Evolutionary conservation across 108 stramenopile genomes (phyloP).

Genomic region (Phaeodactylum tricornutum): DNA sequence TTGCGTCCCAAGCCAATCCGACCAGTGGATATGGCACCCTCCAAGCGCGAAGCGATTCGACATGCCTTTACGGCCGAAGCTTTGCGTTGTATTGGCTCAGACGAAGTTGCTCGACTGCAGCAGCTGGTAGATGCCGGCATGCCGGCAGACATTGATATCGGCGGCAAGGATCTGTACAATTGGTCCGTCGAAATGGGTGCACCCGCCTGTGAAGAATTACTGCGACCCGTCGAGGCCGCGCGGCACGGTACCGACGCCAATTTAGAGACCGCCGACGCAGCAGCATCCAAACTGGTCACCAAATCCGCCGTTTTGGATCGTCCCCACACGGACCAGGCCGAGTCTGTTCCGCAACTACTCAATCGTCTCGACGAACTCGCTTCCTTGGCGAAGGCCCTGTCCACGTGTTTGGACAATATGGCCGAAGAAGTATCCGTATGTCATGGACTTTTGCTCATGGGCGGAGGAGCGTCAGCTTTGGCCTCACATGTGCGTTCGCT

Average conservation of each 20-base stretch:
- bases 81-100: conserved; percentile 68
- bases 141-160: conserved; percentile 49
- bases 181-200: conserved; percentile 74
- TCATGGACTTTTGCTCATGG: conserved; percentile 49
- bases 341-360: conserved; percentile 16
- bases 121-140: conserved; percentile 66
- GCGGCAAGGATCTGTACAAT: conserved; percentile 49
- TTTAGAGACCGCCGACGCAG: neutral
- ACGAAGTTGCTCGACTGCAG: conserved; percentile 60
- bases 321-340: neutral
- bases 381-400: conserved; percentile 34
- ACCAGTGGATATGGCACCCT: conserved; percentile 39
- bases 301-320: conserved; percentile 3
- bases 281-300: neutral
- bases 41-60: conserved; percentile 64
- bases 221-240: no score
- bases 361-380: conserved; percentile 46
- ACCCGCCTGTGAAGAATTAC: conserved; percentile 37
- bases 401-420: conserved; percentile 59
- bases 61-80: conserved; percentile 84
- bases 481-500: conserved; percentile 58
- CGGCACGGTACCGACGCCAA: conserved; percentile 10
- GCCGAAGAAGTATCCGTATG: conserved; percentile 65
- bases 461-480: conserved; percentile 54
- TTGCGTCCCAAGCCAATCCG: conserved; percentile 6